These are phyloP conservation scores for Flaveria floridana DNA, from an alignment of 140 eudicot genomes.

Conservation along the genomic window DNA sequence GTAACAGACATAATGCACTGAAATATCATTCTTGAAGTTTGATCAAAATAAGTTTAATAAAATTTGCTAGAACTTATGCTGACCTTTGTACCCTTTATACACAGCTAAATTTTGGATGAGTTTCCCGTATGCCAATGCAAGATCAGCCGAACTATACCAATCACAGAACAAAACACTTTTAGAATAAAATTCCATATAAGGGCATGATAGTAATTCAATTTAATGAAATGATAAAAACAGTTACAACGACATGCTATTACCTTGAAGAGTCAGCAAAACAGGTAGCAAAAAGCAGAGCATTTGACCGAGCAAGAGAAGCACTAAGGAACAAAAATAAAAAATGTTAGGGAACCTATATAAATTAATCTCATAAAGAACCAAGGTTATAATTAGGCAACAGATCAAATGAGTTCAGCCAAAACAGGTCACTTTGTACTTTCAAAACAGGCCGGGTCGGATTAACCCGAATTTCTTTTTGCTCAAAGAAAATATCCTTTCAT, in stretches of 20 bases:
- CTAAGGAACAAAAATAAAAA: conserved; percentile 33
- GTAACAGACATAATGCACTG: neutral
- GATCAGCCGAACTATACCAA: conserved; percentile 67
- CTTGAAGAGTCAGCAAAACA: conserved; percentile 85
- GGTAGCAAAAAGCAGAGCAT: conserved; percentile 79
- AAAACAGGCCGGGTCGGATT: neutral
- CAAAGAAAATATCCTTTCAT: neutral
- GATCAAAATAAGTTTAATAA: neutral
- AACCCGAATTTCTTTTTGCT: neutral
- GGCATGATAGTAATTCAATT: conserved; percentile 4
- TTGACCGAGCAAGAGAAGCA: conserved; percentile 72
- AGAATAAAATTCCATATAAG: conserved; percentile 9
- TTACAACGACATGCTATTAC: conserved; percentile 40
- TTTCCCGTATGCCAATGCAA: conserved; percentile 85
- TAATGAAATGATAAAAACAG: conserved; percentile 4
- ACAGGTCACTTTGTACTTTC: neutral
- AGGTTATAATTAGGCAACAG: neutral
- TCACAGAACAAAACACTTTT: conserved; percentile 9
- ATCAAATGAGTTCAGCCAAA: neutral
- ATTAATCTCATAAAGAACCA: neutral
- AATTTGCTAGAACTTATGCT: conserved; percentile 15
- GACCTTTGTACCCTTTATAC: conserved; percentile 89
- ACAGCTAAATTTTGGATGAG: conserved; percentile 90
- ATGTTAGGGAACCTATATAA: neutral
- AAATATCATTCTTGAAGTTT: neutral